Percentiles rank a stretch among this genome's conserved stretches.
These are phyloP conservation scores for Athelia sp. DNA, from an alignment of 1,284 basidiomycete genomes.

Conservation along the genomic window DNA sequence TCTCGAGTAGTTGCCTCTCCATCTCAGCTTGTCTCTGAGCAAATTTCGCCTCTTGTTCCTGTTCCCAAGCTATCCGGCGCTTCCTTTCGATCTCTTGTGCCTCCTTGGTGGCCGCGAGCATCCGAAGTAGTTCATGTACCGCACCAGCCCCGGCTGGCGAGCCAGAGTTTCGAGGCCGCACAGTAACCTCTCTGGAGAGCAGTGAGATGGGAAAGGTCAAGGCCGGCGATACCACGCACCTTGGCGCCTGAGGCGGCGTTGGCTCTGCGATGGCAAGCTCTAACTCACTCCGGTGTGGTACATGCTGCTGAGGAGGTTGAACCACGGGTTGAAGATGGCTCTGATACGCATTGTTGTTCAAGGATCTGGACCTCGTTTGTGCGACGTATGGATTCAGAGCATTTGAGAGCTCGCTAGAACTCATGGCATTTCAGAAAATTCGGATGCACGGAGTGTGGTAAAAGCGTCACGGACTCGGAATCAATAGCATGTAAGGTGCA, in stretches of 20 bases:
- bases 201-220: too few species aligned
- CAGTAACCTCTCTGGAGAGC: too few species aligned
- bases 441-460: slow-evolving; percentile 20
- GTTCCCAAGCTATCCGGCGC: slow-evolving; percentile 60
- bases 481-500: too few species aligned
- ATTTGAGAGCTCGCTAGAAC: slow-evolving; percentile 69
- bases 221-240: slow-evolving; percentile 15
- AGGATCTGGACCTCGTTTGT: slow-evolving; percentile 35
- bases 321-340: slow-evolving; percentile 21
- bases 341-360: slow-evolving; percentile 16
- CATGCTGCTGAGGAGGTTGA: slow-evolving; percentile 30
- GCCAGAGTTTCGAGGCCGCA: neutral
- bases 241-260: slow-evolving; percentile 25
- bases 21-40: slow-evolving; percentile 50
- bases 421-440: slow-evolving; percentile 27
- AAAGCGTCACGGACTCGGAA: too few species aligned
- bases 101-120: slow-evolving; percentile 46
- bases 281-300: slow-evolving; percentile 52
- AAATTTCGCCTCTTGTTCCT: slow-evolving; percentile 58
- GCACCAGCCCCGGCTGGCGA: neutral
- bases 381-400: slow-evolving; percentile 66
- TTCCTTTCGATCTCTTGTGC: slow-evolving; percentile 54
- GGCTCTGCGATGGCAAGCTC: slow-evolving; percentile 53
- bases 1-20: slow-evolving; percentile 49
- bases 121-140: slow-evolving; percentile 47